Percentiles rank a stretch among this genome's conserved stretches.
These are phyloP conservation scores for Penstemon barbatus DNA, from an alignment of 257 asterid genomes.

Conservation along the genomic window DNA sequence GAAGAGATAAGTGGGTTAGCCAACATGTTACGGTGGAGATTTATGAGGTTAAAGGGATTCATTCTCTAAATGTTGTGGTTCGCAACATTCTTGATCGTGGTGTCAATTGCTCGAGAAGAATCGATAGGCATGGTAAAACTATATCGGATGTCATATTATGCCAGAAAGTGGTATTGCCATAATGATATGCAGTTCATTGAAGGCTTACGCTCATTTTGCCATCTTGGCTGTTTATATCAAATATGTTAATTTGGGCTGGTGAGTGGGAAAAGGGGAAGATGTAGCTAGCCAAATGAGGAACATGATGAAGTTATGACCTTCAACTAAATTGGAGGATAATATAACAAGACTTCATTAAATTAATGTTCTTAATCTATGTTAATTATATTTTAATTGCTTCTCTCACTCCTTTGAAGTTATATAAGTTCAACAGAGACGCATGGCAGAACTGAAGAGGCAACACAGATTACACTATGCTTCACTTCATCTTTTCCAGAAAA, in stretches of 20 bases:
- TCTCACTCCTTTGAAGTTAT: too few species aligned
- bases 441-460: too few species aligned
- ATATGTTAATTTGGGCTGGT: background rate
- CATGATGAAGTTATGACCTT: too few species aligned
- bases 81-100: conserved; percentile 90
- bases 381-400: too few species aligned
- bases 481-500: too few species aligned
- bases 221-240: too few species aligned
- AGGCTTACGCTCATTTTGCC: background rate
- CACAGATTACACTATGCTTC: too few species aligned
- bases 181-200: conserved; percentile 21
- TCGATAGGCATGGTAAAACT: conserved; percentile 93
- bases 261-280: background rate
- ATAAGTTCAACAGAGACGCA: too few species aligned
- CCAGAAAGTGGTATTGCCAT: conserved; percentile 72
- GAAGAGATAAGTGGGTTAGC: conserved; percentile 49
- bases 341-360: too few species aligned
- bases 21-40: conserved; percentile 75
- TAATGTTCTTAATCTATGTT: too few species aligned
- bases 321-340: too few species aligned
- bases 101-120: conserved; percentile 91
- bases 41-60: conserved; percentile 78
- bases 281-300: too few species aligned
- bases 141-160: conserved; percentile 72
- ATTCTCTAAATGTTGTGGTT: conserved; percentile 73